These are phyloP conservation scores for Sherardia arvensis DNA, from an alignment of 257 asterid genomes.

Conservation along the genomic window DNA sequence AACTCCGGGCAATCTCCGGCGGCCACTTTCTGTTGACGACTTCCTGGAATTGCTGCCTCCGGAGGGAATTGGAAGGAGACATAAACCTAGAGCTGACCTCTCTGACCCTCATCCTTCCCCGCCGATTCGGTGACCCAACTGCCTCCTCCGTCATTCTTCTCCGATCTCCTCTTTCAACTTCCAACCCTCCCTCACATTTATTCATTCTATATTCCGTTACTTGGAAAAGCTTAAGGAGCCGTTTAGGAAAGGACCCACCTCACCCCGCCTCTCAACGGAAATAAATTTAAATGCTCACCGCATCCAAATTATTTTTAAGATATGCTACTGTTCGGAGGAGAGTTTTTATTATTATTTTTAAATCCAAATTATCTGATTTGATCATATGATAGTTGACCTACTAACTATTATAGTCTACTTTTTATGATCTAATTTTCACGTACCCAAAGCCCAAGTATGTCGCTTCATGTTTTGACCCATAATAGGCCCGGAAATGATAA, in stretches of 20 bases:
- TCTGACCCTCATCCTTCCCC: slow-evolving; percentile 19
- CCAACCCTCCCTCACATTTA: neutral
- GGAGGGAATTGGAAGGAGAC: slow-evolving; percentile 14
- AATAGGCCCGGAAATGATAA: no score
- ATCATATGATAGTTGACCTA: no score
- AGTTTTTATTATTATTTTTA: no score
- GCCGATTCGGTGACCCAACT: slow-evolving; percentile 10
- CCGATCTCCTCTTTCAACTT: neutral
- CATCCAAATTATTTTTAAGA: neutral
- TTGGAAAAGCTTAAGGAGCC: neutral
- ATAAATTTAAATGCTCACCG: neutral
- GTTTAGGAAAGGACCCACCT: neutral
- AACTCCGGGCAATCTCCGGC: slow-evolving; percentile 8
- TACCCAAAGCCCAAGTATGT: no score
- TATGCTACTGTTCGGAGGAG: no score
- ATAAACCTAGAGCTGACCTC: slow-evolving; percentile 29
- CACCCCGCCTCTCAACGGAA: neutral
- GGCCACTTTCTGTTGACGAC: neutral
- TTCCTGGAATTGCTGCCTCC: slow-evolving; percentile 7
- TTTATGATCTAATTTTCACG: no score
- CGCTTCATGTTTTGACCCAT: no score
- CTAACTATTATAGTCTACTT: no score
- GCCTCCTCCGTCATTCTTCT: slow-evolving; percentile 2
- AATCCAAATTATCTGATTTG: no score
- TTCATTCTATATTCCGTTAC: neutral